Conservation (phyloP, 164 flowering plant species). For the Euptelea pleiosperma region DNA sequence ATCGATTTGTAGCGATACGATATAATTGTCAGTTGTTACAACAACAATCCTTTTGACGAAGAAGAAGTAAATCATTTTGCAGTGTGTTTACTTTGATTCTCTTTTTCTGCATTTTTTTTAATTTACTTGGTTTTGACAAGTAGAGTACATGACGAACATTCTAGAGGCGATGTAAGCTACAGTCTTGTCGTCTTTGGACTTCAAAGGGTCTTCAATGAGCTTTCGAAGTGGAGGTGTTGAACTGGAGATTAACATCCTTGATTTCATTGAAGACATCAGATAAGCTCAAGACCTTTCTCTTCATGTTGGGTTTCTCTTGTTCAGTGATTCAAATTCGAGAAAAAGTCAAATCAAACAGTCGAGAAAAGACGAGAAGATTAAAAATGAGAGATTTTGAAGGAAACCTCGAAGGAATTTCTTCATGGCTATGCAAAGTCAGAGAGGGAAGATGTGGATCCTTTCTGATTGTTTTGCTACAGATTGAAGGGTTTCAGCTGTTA, state of each 20-base stretch:
- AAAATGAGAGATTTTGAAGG: neutral
- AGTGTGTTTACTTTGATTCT: too few relatives aligned
- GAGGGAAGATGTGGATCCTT: slow-evolving; percentile 54
- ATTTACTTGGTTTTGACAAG: too few relatives aligned
- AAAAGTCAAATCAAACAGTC: neutral
- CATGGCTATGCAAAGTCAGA: slow-evolving; percentile 87
- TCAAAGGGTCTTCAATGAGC: slow-evolving; percentile 73
- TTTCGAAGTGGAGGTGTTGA: slow-evolving; percentile 46
- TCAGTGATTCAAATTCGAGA: slow-evolving; percentile 34
- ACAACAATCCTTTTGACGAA: too few relatives aligned
- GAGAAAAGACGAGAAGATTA: neutral
- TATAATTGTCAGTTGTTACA: too few relatives aligned
- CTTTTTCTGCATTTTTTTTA: too few relatives aligned
- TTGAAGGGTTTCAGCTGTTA: slow-evolving; percentile 67
- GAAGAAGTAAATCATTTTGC: too few relatives aligned
- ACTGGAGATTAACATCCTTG: slow-evolving; percentile 52
- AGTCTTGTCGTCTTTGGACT: too few relatives aligned
- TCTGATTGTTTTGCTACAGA: slow-evolving; percentile 77
- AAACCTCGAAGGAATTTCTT: slow-evolving; percentile 65
- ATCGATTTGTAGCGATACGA: too few relatives aligned
- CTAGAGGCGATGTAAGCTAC: too few relatives aligned
- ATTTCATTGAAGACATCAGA: slow-evolving; percentile 65
- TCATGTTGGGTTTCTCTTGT: slow-evolving; percentile 66
- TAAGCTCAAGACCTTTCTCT: slow-evolving; percentile 69
- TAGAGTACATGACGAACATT: too few relatives aligned